A percentile compares a stretch with the other conserved stretches of the same genome.
These are phyloP conservation scores for Naganishia kalamii DNA, from an alignment of 768 basidiomycete species.

Conservation along the genomic window DNA sequence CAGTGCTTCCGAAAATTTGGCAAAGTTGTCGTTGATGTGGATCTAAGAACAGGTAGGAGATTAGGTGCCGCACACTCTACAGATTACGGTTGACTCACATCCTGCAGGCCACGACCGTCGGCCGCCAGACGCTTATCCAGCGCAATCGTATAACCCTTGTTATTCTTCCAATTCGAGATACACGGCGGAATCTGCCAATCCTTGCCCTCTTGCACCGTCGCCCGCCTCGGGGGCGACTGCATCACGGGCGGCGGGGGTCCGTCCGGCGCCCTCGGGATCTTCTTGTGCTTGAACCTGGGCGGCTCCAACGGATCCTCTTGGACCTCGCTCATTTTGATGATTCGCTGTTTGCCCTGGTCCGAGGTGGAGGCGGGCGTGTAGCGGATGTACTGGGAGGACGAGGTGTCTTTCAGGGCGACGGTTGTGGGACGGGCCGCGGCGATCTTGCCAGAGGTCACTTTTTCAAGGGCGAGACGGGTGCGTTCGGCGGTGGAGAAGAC, in stretches of 20 bases:
- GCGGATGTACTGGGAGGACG: constrained; percentile 81
- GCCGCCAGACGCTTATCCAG: constrained; percentile 96
- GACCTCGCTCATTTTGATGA: constrained; percentile 98
- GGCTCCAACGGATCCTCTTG: constrained; percentile 97
- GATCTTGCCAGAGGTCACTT: constrained; percentile 89
- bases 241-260: constrained; percentile 94
- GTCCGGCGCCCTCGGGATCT: constrained; percentile 92
- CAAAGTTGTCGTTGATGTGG: constrained; percentile 98
- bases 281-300: constrained; percentile 96
- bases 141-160: constrained; percentile 99
- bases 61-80: neutral
- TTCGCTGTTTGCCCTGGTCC: constrained; percentile 86
- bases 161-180: constrained; percentile 99
- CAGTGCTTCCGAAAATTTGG: constrained; percentile 93
- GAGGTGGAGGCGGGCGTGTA: constrained; percentile 71
- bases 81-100: constrained; percentile 57
- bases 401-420: constrained; percentile 68
- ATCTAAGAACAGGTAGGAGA: constrained; percentile 53
- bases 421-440: constrained; percentile 98
- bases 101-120: constrained; percentile 95
- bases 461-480: constrained; percentile 84
- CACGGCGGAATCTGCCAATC: constrained; percentile 99
- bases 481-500: constrained; percentile 84
- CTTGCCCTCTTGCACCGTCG: constrained; percentile 94
- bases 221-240: constrained; percentile 89